Evolutionary conservation across 306 rosid genomes (phyloP).

Genomic region (Medicago arabica): DNA sequence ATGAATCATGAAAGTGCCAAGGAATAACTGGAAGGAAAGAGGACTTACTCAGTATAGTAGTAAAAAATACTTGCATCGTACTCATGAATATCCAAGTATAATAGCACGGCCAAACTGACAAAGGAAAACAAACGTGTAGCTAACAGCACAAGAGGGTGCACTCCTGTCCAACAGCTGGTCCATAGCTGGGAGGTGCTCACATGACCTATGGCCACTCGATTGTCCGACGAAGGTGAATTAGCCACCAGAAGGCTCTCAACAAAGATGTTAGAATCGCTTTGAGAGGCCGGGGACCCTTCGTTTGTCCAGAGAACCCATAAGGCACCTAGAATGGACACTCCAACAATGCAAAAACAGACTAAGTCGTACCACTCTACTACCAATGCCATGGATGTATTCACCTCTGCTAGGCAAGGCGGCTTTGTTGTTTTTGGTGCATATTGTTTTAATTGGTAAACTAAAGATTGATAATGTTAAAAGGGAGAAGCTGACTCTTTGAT

Average conservation of each 20-base stretch:
- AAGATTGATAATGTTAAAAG: not conserved
- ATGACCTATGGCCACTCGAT: constrained; percentile 44
- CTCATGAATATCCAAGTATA: constrained; percentile 50
- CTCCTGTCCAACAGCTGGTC: constrained; percentile 74
- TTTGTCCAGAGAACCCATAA: constrained; percentile 60
- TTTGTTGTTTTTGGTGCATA: not conserved
- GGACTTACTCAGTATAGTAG: constrained; percentile 76
- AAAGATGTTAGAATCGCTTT: constrained; percentile 37
- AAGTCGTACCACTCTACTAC: constrained; percentile 72
- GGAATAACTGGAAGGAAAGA: not conserved
- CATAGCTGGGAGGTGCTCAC: constrained; percentile 57
- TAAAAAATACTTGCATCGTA: constrained; percentile 58
- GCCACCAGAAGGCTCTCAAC: constrained; percentile 59
- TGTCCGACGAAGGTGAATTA: constrained; percentile 33
- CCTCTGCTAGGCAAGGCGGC: not conserved
- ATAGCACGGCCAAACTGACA: constrained; percentile 47
- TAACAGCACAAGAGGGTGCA: constrained; percentile 67
- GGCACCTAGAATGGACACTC: constrained; percentile 47
- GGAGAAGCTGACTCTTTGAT: not conserved
- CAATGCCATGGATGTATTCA: constrained; percentile 49
- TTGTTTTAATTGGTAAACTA: not conserved
- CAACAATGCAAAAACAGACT: constrained; percentile 67
- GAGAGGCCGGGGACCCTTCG: constrained; percentile 47
- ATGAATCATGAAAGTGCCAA: no score
- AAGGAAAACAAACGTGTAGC: constrained; percentile 57